Evolutionary conservation across 305 asterid species (phyloP).

Genomic region (Rubia balearica): DNA sequence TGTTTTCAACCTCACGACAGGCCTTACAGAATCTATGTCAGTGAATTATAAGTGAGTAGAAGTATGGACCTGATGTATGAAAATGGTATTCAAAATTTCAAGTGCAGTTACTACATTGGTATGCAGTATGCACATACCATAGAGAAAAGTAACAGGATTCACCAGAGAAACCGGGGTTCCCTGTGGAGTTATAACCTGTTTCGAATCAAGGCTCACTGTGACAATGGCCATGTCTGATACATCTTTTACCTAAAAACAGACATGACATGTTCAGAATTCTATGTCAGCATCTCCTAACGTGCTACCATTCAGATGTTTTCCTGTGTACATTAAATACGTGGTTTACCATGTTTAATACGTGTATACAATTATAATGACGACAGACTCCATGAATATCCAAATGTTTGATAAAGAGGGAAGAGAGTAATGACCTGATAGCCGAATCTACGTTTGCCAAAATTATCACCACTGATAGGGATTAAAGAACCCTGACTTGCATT

Average conservation of each 20-base stretch:
- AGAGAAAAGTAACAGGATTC: conserved; percentile 73
- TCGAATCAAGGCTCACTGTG: conserved; percentile 59
- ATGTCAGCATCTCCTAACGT: background rate
- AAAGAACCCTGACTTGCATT: conserved; percentile 58
- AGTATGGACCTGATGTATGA: background rate
- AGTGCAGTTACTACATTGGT: background rate
- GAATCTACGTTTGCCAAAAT: conserved; percentile 71
- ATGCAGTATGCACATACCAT: conserved; percentile 42
- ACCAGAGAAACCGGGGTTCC: conserved; percentile 77
- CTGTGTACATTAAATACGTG: too few species aligned
- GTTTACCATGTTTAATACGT: too few species aligned
- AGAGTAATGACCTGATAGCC: conserved; percentile 64
- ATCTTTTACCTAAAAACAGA: conserved; percentile 40
- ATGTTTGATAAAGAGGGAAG: background rate
- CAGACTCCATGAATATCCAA: background rate
- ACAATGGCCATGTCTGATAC: conserved; percentile 52
- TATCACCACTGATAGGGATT: conserved; percentile 51
- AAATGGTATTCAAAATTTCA: background rate
- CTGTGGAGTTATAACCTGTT: conserved; percentile 54
- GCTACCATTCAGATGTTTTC: background rate
- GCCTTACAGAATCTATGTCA: conserved; percentile 62
- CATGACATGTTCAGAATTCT: background rate
- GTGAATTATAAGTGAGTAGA: background rate
- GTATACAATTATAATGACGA: background rate
- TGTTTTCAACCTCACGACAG: conserved; percentile 68